Evolutionary conservation across 2,329 filamentous ascomycete species (phyloP), one percentile per base, ranked within the genome.

Genomic region (Graphium sp.): DNA sequence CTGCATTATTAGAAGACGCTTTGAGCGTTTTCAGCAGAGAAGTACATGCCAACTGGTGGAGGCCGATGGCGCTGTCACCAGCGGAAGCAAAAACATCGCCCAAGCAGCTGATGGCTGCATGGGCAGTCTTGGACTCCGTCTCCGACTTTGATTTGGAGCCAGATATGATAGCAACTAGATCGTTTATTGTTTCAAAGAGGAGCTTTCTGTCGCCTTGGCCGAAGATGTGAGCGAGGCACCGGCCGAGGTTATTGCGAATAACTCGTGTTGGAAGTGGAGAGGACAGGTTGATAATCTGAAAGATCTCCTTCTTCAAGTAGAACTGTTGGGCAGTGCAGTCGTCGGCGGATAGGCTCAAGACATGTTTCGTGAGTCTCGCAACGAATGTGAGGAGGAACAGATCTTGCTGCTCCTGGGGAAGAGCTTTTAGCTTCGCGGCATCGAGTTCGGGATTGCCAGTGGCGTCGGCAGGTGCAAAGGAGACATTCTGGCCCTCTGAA

Each of bases 401-500:
- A 44, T 94, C 85, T 54, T 98, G 89, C 51, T 98, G 89, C 56
- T 98, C 89, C 30, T 81, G 73, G 24, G 87, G 82, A 26, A 95
- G 70, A 29, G 80, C 67, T 52, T 93, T 78, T 26, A 98, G 74
- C 62, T 93, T 93, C 43, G 74, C 59, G 40, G 93, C 58, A 48
- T 98, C 85, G 49, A 98, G 79, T 60, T 93, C 80, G 28, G 75
- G 76, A 45, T 70, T 75, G 34, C 60, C 52, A 38, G 52, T 58
- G 36, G 53, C 36, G 39, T 47, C 35, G 18, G 43, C 41, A 32
- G 45, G 32, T 41, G 39, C 34, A 40, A 38, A 31, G 41, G 41
- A 18, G 28, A 37, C 28, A 22, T 34, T 10, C 40, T 37, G n/a
- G n/a, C n/a, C n/a, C n/a, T n/a, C n/a, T n/a, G n/a, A n/a, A n/a